Evolutionary conservation across 1,284 basidiomycete species (phyloP), one percentile per base, ranked within the genome.

Genomic region (Irpex sp.): DNA sequence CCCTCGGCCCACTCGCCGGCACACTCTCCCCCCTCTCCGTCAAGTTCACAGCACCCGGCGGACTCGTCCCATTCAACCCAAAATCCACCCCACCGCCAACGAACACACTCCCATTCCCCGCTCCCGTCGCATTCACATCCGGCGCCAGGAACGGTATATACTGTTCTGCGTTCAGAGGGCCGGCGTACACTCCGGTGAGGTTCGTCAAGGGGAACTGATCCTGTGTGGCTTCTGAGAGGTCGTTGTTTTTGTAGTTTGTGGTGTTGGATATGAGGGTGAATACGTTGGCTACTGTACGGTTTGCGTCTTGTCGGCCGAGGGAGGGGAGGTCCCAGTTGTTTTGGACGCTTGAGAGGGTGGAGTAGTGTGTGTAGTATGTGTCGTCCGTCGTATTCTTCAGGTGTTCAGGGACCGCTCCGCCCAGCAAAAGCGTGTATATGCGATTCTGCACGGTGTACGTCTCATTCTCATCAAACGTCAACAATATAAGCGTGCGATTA

Each of bases 281-380:
- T 63, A 85, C 83, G 68, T 85, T 85, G 64, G 74, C 69, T 63
- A 81, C 60, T 21, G 74, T 75, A 52, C 73, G 71, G 73, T 82
- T 81, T 18, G 78, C 76, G 69, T 86, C 85, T 48, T 77, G 75
- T 54, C 84, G 80, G 35, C 85, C 84, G 21, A 87, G 82, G 21
- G 80, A 81, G 57, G 78, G 78, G 21, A 88, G 79, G 36, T 74
- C 73, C 85, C 86, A 90, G 77, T 90, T 90, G 55, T 80, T 78
- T 74, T 88, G 72, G 28, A 87, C 81, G 5, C 85, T 84, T 16
- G 81, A 80, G 55, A 90, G 69, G 53, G 72, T 68, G 7, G 85
- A 86, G 75, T 88, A 90, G 72, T 90, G 88, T 1, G 83, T 82
- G 72, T 87, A 87, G 75, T 79, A 86, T 0, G 76, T 81, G 16